Evolutionary conservation across 2,329 filamentous ascomycete genomes (phyloP), one percentile per base, ranked within the genome.

Genomic region (Aspergillus pseudonomiae): DNA sequence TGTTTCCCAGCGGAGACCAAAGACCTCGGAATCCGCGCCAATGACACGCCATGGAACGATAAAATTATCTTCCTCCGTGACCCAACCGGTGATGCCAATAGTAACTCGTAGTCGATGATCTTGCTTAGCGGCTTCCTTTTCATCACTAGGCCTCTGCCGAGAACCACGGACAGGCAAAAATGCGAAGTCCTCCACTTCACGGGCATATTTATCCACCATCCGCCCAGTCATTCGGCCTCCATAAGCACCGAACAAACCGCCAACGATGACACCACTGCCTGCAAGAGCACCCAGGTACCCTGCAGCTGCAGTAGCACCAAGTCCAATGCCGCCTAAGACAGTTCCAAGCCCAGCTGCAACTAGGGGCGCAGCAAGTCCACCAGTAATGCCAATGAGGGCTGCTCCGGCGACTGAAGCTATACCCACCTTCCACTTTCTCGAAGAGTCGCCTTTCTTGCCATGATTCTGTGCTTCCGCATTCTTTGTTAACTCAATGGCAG

Each of bases 171-270:
- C 82, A 0, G 93, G 91, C 12, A 97, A 79, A 71, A 98, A 92
- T 0, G 88, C 92, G 77, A 97, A 96, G 73, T 98, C 94, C 70
- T 92, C 88, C 19, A 98, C 89, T 67, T 97, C 93, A 69, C 88
- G 89, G 12, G 91, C 86, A 75, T 96, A 96, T n/a, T 89, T 84
- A 67, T 97, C 92, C 84, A 97, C 91, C 84, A 94, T 92, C 75
- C 93, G 90, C 59, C 89, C 88, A 0, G 91, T 91, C 84, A 96
- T 94, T 41, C 89, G 87, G 1, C 90, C 89, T 50, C 91, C 91
- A 74, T 96, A 97, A n/a, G 95, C 92, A 10, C 95, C 95, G 73
- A 98, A 97, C 45, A 98, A 81, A 43, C 91, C 88, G 19, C 94
- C 94, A 34, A 97, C 90, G 48, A 93, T 82, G 19, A 95, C 86